Evolutionary conservation across 306 rosid species (phyloP), one percentile per base, ranked within the genome.

Genomic region (Rosa chinensis): DNA sequence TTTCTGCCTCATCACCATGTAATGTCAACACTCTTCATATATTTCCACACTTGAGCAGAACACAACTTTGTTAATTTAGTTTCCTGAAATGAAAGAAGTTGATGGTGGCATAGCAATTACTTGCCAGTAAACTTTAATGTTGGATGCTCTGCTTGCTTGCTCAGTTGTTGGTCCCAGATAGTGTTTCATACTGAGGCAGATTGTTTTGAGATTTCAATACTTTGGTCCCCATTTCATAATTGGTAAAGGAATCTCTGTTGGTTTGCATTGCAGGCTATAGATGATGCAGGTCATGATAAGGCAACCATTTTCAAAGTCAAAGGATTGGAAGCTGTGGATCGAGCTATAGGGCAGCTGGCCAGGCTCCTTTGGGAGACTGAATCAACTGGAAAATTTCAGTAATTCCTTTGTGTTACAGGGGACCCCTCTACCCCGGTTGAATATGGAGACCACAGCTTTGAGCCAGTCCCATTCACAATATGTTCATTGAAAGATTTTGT

Each of bases 391-490:
- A 71, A 83, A 0, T 92, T 90, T 79, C 87, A 90, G 78, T 95
- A 86, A 82, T 82, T 8, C 79, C 90, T 93, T 3, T 92, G 98
- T 39, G 91, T 93, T 81, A 93, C 99, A 1, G 98, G 97, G 55
- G 97, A 95, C 78, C 98, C 92, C 83, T 95, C 97, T 18, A 95
- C 98, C 39, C 99, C 99, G 37, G 98, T 95, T 67, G 99, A 95
- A 80, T 95, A 95, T 75, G 99, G 99, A 73, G 99, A 95, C 84
- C 99, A 95, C 79, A 95, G 99, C 90, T 95, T 90, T 48, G 99
- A 95, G 86, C 89, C 99, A 0, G 97, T 95, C 59, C 98, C 99
- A 23, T 93, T 95, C 48, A 53, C 98, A 4, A 73, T 92, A 1
- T 95, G 99, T 40, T 75, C 81, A 70, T 84, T 95, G 86, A 91